Evolutionary conservation across 1,284 basidiomycete species (phyloP).

Genomic region (Ceratobasidium sp.): DNA sequence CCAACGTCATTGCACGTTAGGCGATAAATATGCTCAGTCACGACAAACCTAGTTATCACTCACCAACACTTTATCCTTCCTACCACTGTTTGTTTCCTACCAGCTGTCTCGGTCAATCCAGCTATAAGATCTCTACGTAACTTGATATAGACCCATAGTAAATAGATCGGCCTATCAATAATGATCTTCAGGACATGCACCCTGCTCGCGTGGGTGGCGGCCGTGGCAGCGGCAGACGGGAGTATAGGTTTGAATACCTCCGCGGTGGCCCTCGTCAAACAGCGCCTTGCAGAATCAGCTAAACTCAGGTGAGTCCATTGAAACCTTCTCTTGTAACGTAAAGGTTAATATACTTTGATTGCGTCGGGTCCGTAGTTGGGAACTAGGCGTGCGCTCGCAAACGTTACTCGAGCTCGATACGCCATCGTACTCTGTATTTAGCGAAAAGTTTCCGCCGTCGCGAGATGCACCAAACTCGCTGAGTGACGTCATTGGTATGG

Average conservation of each 20-base stretch:
- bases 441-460: conserved; percentile 1
- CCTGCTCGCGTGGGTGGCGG: background rate
- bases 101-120: background rate
- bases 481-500: conserved; percentile 44
- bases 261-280: conserved; percentile 32
- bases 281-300: conserved; percentile 33
- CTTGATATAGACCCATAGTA: too few relatives aligned
- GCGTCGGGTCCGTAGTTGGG: conserved; percentile 22
- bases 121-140: too few relatives aligned
- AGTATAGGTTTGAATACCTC: conserved; percentile 37
- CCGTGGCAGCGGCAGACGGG: conserved; percentile 25
- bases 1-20: background rate
- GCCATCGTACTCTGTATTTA: conserved; percentile 42
- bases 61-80: too few relatives aligned
- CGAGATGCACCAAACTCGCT: conserved; percentile 41
- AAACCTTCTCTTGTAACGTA: background rate
- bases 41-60: too few relatives aligned
- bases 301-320: conserved; percentile 18
- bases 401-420: conserved; percentile 48
- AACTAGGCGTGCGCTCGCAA: conserved; percentile 33
- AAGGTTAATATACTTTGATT: conserved; percentile 9
- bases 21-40: background rate
- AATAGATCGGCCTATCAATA: background rate
- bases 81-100: background rate
- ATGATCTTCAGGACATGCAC: conserved; percentile 9